Conservation (phyloP, 192 early-diverging fungal genomes). For the Gaertneriomyces semiglobifer region DNA sequence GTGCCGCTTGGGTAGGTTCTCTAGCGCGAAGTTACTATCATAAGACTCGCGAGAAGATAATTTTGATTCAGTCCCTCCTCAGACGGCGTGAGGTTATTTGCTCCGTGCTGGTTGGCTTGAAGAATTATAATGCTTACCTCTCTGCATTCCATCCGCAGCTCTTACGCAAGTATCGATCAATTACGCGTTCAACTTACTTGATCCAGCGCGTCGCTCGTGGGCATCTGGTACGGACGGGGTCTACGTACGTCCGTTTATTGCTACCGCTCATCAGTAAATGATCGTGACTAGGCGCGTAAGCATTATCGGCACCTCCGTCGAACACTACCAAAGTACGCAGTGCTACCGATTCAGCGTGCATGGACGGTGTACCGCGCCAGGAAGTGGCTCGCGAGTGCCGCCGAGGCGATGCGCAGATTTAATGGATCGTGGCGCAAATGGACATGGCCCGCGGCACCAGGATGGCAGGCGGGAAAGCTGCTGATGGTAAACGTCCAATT, state of each 20-base stretch:
- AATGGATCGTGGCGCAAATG: neutral
- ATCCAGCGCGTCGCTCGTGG: constrained; percentile 12
- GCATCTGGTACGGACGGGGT: neutral
- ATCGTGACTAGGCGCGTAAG: constrained; percentile 5
- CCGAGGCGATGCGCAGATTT: neutral
- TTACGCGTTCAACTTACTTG: neutral
- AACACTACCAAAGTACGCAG: constrained; percentile 86
- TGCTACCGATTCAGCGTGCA: constrained; percentile 74
- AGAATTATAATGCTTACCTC: neutral
- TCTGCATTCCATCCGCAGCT: neutral
- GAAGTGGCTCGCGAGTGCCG: constrained; percentile 1
- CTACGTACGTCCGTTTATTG: neutral
- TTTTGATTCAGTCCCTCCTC: neutral
- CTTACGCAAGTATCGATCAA: neutral
- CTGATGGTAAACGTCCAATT: neutral
- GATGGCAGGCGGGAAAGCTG: neutral
- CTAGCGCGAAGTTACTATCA: neutral
- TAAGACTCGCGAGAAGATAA: constrained; percentile 1
- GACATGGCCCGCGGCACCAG: neutral
- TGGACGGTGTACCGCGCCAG: constrained; percentile 52
- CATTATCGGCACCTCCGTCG: constrained; percentile 39
- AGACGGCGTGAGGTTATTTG: constrained; percentile 1
- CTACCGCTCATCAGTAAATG: neutral
- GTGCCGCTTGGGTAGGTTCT: neutral
- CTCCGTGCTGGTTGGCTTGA: neutral